Evolutionary conservation across 2,329 filamentous ascomycete species (phyloP).

Genomic region (Massarina eburnea): DNA sequence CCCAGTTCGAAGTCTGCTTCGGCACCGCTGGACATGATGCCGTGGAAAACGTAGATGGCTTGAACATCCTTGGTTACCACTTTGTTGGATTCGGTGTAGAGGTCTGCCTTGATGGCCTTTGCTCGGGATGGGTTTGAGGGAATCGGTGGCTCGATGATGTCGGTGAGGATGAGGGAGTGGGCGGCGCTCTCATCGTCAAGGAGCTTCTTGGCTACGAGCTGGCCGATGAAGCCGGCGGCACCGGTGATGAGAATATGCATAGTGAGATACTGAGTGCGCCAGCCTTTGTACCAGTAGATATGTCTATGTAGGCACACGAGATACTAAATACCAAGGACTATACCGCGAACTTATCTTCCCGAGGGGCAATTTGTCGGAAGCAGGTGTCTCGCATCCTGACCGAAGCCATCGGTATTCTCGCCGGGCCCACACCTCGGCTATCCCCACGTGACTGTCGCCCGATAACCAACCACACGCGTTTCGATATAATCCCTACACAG

Average conservation of each 20-base stretch:
- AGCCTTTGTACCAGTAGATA: too few species aligned
- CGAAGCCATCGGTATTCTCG: constrained; percentile 2
- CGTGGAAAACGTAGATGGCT: constrained; percentile 59
- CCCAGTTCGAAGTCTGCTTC: constrained; percentile 61
- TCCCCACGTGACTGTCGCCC: too few species aligned
- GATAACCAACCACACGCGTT: constrained; percentile 1
- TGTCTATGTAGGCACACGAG: too few species aligned
- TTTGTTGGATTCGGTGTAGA: constrained; percentile 35
- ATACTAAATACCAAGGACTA: too few species aligned
- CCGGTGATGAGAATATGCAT: constrained; percentile 60
- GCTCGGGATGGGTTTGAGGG: constrained; percentile 47
- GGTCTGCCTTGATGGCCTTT: constrained; percentile 52
- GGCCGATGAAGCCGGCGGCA: constrained; percentile 63
- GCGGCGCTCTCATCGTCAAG: constrained; percentile 47
- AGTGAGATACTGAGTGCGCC: not conserved
- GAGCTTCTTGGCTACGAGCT: constrained; percentile 57
- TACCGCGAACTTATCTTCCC: too few species aligned
- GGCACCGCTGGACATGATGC: constrained; percentile 65
- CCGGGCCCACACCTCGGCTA: constrained; percentile 3
- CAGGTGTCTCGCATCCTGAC: not conserved
- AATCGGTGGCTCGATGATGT: constrained; percentile 55
- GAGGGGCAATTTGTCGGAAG: too few species aligned
- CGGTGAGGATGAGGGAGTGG: constrained; percentile 55
- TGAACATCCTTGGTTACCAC: constrained; percentile 16
- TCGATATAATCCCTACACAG: constrained; percentile 1